Evolutionary conservation across 805 yeast genomes (phyloP).

Genomic region (Novakomyces olei): DNA sequence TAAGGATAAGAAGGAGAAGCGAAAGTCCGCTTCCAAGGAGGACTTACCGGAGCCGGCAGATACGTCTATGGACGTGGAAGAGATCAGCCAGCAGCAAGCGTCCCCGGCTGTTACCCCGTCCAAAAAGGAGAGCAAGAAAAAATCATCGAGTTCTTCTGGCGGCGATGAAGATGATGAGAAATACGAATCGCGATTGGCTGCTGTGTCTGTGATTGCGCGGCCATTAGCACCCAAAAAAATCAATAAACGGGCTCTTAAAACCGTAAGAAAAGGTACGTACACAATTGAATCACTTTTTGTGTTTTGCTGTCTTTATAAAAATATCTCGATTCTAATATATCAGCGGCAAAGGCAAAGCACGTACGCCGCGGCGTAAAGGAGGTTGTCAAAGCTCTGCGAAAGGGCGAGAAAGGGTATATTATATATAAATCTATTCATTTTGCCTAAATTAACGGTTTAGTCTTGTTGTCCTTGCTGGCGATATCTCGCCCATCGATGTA

Average conservation of each 20-base stretch:
- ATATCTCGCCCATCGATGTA: constrained; percentile 91
- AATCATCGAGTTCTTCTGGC: no score
- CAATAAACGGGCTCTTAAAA: constrained; percentile 84
- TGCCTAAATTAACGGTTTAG: neutral
- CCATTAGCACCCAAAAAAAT: constrained; percentile 92
- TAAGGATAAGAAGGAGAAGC: no score
- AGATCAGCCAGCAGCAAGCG: no score
- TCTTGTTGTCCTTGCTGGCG: constrained; percentile 88
- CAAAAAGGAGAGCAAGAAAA: no score
- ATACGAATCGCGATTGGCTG: constrained; percentile 81
- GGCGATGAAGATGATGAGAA: constrained; percentile 44
- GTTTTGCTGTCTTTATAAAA: neutral
- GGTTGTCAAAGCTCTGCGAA: constrained; percentile 91
- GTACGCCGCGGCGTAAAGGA: constrained; percentile 98
- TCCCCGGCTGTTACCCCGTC: no score
- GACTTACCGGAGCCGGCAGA: no score
- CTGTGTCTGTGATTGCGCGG: constrained; percentile 72
- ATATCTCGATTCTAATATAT: no score
- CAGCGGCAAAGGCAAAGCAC: constrained; percentile 90
- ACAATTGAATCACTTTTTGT: neutral
- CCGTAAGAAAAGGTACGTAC: constrained; percentile 50
- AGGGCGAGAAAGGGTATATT: constrained; percentile 99
- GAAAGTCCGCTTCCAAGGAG: no score
- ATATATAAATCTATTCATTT: neutral
- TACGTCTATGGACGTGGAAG: no score